These are phyloP conservation scores for Ustilago trichophora DNA, from an alignment of 1,284 basidiomycete genomes.

Conservation along the genomic window DNA sequence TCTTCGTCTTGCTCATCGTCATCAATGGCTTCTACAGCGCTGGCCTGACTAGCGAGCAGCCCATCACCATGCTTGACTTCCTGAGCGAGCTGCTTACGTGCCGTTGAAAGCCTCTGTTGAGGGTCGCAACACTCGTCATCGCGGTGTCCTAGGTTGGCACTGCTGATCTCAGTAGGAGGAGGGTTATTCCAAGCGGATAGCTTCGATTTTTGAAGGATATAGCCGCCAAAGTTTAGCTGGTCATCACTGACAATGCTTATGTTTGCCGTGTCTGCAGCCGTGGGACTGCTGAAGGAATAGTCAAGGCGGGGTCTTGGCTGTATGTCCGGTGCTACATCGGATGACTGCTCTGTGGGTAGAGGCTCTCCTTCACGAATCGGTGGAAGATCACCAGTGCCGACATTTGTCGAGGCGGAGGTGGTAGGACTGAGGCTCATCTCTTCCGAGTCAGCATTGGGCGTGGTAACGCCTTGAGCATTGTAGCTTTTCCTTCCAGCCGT, in stretches of 20 bases:
- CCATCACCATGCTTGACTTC: constrained; percentile 9
- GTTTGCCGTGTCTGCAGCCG: neutral
- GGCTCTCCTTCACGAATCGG: constrained; percentile 16
- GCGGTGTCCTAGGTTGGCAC: too few species aligned
- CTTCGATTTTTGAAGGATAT: too few species aligned
- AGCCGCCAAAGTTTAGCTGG: neutral
- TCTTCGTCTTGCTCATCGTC: neutral
- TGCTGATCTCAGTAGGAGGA: neutral
- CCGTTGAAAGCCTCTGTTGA: constrained; percentile 9
- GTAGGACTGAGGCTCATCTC: constrained; percentile 4
- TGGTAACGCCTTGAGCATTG: neutral
- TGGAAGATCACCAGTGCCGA: constrained; percentile 1
- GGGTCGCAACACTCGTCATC: too few species aligned
- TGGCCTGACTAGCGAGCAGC: constrained; percentile 7
- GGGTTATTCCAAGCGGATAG: too few species aligned
- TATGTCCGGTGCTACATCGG: neutral
- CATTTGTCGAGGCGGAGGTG: neutral
- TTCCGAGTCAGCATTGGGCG: neutral
- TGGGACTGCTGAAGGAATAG: constrained; percentile 22
- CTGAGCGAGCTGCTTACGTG: constrained; percentile 10
- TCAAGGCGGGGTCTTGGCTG: constrained; percentile 6
- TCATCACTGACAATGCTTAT: neutral
- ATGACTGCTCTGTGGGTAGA: neutral
- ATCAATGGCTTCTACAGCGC: constrained; percentile 7
- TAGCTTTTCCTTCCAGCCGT: neutral